Evolutionary conservation across 2,329 filamentous ascomycete species (phyloP).

Genomic region (Aspergillus melleus): DNA sequence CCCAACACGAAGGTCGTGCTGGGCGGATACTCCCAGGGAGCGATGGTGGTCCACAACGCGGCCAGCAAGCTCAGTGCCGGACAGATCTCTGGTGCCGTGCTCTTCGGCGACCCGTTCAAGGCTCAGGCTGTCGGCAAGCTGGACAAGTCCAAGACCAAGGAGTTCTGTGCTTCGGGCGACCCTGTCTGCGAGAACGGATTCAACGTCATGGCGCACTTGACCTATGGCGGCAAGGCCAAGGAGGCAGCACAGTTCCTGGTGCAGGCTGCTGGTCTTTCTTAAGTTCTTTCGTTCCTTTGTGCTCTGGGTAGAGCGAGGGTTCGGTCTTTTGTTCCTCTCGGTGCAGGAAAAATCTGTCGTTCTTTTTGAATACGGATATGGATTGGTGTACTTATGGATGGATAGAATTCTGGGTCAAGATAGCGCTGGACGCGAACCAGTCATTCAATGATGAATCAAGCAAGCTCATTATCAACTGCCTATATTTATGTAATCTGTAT

Average conservation of each 20-base stretch:
- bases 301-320: neutral
- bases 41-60: constrained; percentile 38
- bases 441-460: neutral
- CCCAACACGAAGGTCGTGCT: constrained; percentile 36
- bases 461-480: neutral
- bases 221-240: constrained; percentile 38
- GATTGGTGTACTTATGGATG: neutral
- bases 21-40: constrained; percentile 37
- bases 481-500: constrained; percentile 1
- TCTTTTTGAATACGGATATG: neutral
- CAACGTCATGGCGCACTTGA: constrained; percentile 43
- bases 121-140: constrained; percentile 40
- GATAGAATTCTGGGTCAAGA: neutral
- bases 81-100: constrained; percentile 42
- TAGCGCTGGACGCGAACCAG: neutral
- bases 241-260: constrained; percentile 41
- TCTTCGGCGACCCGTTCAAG: constrained; percentile 51
- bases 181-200: constrained; percentile 52
- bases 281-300: neutral
- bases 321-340: no score
- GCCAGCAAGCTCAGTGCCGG: constrained; percentile 30
- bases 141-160: constrained; percentile 44
- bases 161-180: constrained; percentile 53
- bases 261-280: constrained; percentile 19
- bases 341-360: neutral